phyloP scores from a whole-genome alignment of 2,329 filamentous ascomycete species.

The Xylaria sp. region DNA sequence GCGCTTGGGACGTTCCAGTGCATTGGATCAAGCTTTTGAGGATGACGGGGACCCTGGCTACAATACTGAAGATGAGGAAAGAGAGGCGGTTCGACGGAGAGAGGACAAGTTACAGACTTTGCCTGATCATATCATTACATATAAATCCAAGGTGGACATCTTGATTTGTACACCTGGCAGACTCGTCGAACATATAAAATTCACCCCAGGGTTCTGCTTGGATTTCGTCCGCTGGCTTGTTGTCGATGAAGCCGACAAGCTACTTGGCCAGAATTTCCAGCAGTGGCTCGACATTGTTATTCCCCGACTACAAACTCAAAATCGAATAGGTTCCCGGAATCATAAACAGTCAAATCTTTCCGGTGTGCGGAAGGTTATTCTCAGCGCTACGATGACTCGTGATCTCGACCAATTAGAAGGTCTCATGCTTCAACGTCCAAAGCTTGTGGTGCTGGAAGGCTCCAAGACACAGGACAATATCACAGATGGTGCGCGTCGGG shows the following conservation, averaged over 20 bases:
- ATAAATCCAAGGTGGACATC: constrained; percentile 79
- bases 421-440: constrained; percentile 74
- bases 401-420: constrained; percentile 81
- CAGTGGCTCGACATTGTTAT: constrained; percentile 83
- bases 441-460: constrained; percentile 75
- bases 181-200: constrained; percentile 86
- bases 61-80: constrained; percentile 42
- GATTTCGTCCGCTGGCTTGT: constrained; percentile 84
- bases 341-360: constrained; percentile 58
- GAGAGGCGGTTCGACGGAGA: constrained; percentile 34
- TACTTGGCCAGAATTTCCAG: constrained; percentile 90
- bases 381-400: constrained; percentile 91
- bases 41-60: constrained; percentile 44
- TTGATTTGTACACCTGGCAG: constrained; percentile 91
- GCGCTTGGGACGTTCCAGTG: constrained; percentile 52
- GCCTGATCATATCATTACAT: constrained; percentile 67
- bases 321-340: constrained; percentile 57
- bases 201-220: constrained; percentile 81
- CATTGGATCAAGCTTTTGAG: constrained; percentile 46
- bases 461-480: constrained; percentile 40
- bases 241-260: constrained; percentile 91
- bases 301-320: constrained; percentile 58
- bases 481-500: constrained; percentile 47
- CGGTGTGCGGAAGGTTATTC: constrained; percentile 77
- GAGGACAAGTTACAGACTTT: constrained; percentile 46